Evolutionary conservation across 495 filamentous ascomycete genomes (phyloP), one percentile per base, ranked within the genome.

Genomic region (Lasiosphaeria hispida): DNA sequence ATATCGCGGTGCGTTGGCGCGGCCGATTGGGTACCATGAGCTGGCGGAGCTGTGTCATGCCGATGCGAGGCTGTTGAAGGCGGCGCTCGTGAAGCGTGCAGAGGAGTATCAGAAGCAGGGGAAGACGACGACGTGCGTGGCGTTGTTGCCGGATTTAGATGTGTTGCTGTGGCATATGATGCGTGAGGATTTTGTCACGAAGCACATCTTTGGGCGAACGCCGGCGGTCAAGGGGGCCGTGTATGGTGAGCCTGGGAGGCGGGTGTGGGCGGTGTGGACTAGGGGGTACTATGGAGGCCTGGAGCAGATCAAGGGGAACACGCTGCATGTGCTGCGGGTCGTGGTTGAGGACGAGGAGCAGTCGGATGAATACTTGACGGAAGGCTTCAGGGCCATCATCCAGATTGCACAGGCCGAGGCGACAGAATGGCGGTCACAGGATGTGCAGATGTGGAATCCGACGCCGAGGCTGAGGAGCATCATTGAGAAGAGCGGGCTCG

Each of bases 111-210:
- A 30, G 6, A 49, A 47, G 7, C 34, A 23, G 6, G 48, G 55
- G 42, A 60, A 62, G 1, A 57, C 60, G 17, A 78, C 75, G 23
- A 78, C 71, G 4, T 72, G 74, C 17, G 80, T 94, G 3, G 88
- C 92, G 0, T 73, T 96, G 11, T 56, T 88, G 38, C 94, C 94
- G 2, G 84, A 91, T 58, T 74, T 83, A 48, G 81, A 88, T 30
- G 82, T 87, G 9, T 80, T 93, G 63, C 73, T 83, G 55, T 98
- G 94, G 93, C 92, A 96, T 68, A 83, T 92, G 70, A 81, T 84
- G 30, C 82, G 94, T 37, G 92, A 97, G 75, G 89, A 95, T 39
- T 96, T 91, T 67, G 87, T 92, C 56, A 80, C 77, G 1, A 72
- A 80, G 43, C 78, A 80, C 48, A 72, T 78, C 19, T 78, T 78